Base-by-base conservation (phyloP, 2,329 filamentous ascomycete genomes). In the Zopfia rhizophila region DNA sequence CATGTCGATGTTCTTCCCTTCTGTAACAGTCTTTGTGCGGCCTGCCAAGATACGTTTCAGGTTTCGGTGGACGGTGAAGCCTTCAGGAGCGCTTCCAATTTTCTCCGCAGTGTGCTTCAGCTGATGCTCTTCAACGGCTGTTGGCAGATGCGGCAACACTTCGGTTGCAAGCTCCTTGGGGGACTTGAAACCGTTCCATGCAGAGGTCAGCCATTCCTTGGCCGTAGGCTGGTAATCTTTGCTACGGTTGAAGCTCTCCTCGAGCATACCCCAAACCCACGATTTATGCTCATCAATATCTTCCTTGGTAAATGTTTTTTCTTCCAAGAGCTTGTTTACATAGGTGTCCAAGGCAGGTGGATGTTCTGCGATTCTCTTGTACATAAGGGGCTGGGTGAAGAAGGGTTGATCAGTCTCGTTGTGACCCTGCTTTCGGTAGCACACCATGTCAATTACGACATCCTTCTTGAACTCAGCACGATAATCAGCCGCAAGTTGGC, bases 341-440 rank as follows among this genome's bases (percentile, higher is more conserved):
- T 99, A 99, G 66, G 90, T 90, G 69, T 96, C 88, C 48, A 99
- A 86, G 70, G 94, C 90, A 32, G 88, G 85, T 56, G 88, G 83
- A 73, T 97, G 91, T 49, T 87, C 82, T 60, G 86, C 84, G 70
- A 99, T 97, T 67, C 89, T 90, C 86, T 97, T 97, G 85, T 99
- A 99, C 94, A 99, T 99, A 61, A 97, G 79, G 28, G 94, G 94
- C 74, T 99, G 94, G n/a, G 94, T 99, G 82, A 99, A 99, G 28
- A 93, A 96, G 35, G 94, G 94, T 81, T 99, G 94, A 72, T 99
- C 94, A 8, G 94, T 99, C 81, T 99, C 94, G 78, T 99, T 99
- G 85, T 99, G 94, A 53, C 94, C 94, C 74, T 97, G 87, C 80
- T 97, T 99, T 69, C 94, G 89, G 83, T 99, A 99, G 83, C 94